Percentiles rank a stretch among this genome's conserved stretches.
Conservation (phyloP, 1,284 basidiomycete genomes). For the Puccinia novopanici region DNA sequence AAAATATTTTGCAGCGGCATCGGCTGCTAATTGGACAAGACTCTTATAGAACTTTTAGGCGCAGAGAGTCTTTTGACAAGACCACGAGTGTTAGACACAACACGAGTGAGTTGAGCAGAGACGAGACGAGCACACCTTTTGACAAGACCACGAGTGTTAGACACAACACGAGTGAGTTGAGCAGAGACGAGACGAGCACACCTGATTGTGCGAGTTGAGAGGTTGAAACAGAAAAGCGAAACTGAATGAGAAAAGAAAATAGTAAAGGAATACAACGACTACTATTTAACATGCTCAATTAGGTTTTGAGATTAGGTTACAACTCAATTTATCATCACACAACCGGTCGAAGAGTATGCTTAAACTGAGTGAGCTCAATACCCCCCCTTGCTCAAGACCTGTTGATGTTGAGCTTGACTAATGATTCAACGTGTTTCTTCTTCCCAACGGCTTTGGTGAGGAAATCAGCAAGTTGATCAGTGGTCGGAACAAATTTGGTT, state of each 20-base stretch:
- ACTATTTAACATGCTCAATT: neutral
- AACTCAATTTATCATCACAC: neutral
- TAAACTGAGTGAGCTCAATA: slow-evolving; percentile 17
- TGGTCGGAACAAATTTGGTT: neutral
- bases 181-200: no score
- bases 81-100: no score
- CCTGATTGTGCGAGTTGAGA: neutral
- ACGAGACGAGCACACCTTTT: no score
- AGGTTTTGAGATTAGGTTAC: neutral
- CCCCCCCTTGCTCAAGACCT: neutral
- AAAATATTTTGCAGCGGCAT: no score
- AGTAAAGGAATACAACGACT: neutral
- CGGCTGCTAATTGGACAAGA: no score
- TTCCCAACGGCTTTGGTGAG: neutral
- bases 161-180: no score
- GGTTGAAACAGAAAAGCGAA: neutral
- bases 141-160: no score
- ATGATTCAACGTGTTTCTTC: neutral
- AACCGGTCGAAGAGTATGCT: slow-evolving; percentile 11
- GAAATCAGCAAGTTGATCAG: neutral
- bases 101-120: no score
- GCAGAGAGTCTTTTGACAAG: neutral
- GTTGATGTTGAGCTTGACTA: neutral
- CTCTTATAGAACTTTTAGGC: neutral
- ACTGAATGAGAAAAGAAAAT: neutral